Base-by-base conservation (phyloP, 768 basidiomycete species). In the Leccinum fibrillosum region DNA sequence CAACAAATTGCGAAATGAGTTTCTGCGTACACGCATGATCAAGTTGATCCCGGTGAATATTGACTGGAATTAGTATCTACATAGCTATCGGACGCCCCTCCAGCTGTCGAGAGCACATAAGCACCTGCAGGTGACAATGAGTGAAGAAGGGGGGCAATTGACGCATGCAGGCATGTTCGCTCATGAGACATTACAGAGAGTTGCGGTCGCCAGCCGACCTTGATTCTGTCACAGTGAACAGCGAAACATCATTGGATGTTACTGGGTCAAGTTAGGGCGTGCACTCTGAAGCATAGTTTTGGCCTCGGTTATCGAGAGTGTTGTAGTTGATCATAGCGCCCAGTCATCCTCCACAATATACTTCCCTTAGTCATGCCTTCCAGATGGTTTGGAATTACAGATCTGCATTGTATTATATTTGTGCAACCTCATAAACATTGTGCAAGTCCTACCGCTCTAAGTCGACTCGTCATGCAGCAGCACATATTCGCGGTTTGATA, bases 401-500 rank as follows among this genome's bases (percentile, higher is more conserved):
- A 45, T 44, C 17, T 42, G 53, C n/a, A 54, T n/a, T 25, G 12
- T 17, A 37, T 44, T 19, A 32, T 39, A 30, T 52, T 52, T n/a
- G 54, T 6, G 17, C 34, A 28, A 34, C 35, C 21, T 44, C 35
- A n/a, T 50, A n/a, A 25, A 23, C 52, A 35, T 21, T n/a, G 17
- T 59, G 55, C 26, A 42, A n/a, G 17, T 44, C 26, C 39, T 23
- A 15, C 39, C 30, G n/a, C 15, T 47, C 56, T 67, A 85, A 52
- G 77, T 64, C 37, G 81, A 86, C 54, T 92, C 90, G 56, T 93
- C 92, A 64, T 92, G 89, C 10, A 94, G 77, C 44, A 94, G 77
- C 12, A 94, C 92, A 71, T 93, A 94, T 76, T 94, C 92, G 63
- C 87, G 79, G 37, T 80, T 80, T 3, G 90, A 92, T 60, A 85